phyloP scores from a whole-genome alignment of 495 filamentous ascomycete species.

The Diplogelasinospora grovesii region DNA sequence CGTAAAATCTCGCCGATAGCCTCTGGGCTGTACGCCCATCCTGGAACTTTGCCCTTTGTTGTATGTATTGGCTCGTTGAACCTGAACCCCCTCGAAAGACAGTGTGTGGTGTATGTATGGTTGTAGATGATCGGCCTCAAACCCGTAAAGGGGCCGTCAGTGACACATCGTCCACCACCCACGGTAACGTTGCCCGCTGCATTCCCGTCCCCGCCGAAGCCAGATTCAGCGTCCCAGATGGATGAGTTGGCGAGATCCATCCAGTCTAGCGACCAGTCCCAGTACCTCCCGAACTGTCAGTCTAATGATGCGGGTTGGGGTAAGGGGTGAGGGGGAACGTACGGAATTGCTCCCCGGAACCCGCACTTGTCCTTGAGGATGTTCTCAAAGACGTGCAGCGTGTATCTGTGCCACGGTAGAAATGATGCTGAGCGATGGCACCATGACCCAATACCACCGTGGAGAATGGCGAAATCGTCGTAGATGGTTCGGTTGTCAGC shows the following conservation, averaged over 20 bases:
- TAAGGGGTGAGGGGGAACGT: too few species aligned
- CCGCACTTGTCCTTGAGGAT: constrained; percentile 3
- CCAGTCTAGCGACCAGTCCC: constrained; percentile 6
- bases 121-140: constrained; percentile 1
- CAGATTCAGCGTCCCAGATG: neutral
- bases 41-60: neutral
- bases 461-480: constrained; percentile 2
- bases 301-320: neutral
- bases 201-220: neutral
- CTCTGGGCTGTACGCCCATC: neutral
- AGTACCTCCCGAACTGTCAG: neutral
- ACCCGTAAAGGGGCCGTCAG: neutral
- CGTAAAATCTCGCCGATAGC: neutral
- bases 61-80: neutral
- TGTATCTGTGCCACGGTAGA: neutral
- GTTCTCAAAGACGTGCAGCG: neutral
- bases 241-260: neutral
- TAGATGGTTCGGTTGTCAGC: neutral
- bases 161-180: neutral
- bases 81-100: constrained; percentile 1
- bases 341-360: neutral
- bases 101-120: constrained; percentile 6
- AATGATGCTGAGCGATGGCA: constrained; percentile 3
- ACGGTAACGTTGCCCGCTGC: neutral
- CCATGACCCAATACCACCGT: constrained; percentile 2